Base-by-base conservation (phyloP, 2,329 filamentous ascomycete species). In the Fusarium sp. region DNA sequence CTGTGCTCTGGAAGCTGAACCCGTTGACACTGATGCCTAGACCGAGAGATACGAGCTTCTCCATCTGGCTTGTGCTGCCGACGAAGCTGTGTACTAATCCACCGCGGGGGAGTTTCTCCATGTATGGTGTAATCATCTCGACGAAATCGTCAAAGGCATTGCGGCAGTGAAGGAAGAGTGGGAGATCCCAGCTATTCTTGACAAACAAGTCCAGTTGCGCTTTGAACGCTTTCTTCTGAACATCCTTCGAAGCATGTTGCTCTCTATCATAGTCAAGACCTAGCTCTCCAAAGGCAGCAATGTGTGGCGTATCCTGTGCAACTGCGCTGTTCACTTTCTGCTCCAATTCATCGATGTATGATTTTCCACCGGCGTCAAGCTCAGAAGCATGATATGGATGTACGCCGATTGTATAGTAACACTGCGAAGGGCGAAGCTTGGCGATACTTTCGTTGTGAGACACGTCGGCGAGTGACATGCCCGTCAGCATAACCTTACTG, bases 371-470 rank as follows among this genome's bases (percentile, higher is more conserved):
- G 14, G 74, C 63, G 12, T 84, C 83, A 2, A 85, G 82, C 63
- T 87, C 85, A 0, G 75, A 75, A 0, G 85, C 86, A 54, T 88
- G 85, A 63, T 88, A 88, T 1, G 86, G 86, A 64, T 88, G 87
- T 7, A 88, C 81, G 3, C 87, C 86, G 15, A 88, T 80, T 4
- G 86, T 88, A 63, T 86, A 77, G 17, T 80, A 84, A 67, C 85
- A 86, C 38, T 79, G 78, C 6, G 66, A 48, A 6, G 79, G 81
- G 3, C 77, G 79, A 5, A 77, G 77, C 49, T 72, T 62, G 15
- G 78, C 80, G 35, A 82, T 79, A 20, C 67, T 73, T 7, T 78
- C 67, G 56, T 83, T 82, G 22, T 66, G 63, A 1, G 59, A 41
- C 2, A 79, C 76, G 49, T 83, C 82, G 6, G 72, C 45, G 6